Base-by-base conservation (phyloP, 2,329 filamentous ascomycete species). In the Aspergillus sp. region DNA sequence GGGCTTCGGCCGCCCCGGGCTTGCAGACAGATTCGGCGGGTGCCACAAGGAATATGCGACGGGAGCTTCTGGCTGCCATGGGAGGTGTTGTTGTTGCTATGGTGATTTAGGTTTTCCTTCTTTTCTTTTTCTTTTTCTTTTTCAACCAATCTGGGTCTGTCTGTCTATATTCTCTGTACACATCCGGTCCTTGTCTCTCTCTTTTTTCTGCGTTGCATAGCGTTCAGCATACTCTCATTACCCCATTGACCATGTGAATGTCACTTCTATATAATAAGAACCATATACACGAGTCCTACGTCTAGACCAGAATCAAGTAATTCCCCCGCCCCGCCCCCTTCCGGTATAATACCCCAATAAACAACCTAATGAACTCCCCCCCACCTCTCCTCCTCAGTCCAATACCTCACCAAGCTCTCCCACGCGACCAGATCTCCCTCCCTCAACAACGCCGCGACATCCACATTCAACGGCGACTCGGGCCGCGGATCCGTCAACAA, bases 381-480 rank as follows among this genome's bases (percentile, higher is more conserved):
- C 71, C 70, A 74, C 48, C 70, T 64, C 59, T 72, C 69, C 59
- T 73, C 69, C 43, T 55, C 62, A 7, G 71, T 74, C 65, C 64
- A 74, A 56, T 66, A 75, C 46, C 71, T 62, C 27, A 75, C 66
- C 45, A 75, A 52, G 44, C 70, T 69, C 56, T 75, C 72, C 58
- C 65, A 73, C 1, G 60, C 73, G 2, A 69, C 59, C 1, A 63
- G 44, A 62, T 75, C 73, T 6, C 70, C 68, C 19, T 71, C 66
- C 27, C 72, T 57, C 46, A 75, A 51, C 41, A 75, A 54, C 33
- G 67, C 70, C 27, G 72, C 71, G 5, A 75, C 63, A 57, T 75
- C 73, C 7, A 73, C 67, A 53, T 75, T 75, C 41, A 75, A 54
- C 42, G 73, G 73, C 45, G 68, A 72, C 39, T 75, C 73, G 7